These are phyloP conservation scores for Epithele typhae DNA, from an alignment of 768 basidiomycete species.

Conservation along the genomic window DNA sequence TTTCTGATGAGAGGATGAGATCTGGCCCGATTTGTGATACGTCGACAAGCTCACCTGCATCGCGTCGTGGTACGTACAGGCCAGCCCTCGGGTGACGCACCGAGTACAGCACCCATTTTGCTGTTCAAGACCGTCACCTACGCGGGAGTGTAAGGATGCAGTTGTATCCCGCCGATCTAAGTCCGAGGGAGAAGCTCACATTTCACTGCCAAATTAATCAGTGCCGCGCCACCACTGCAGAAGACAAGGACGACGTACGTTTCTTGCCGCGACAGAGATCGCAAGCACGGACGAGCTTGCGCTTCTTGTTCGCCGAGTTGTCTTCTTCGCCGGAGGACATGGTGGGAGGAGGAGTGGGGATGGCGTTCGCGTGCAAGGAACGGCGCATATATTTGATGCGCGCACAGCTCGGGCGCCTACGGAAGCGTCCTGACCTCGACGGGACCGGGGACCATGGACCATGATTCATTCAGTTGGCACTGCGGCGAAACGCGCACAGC, in stretches of 20 bases:
- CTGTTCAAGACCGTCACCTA: background rate
- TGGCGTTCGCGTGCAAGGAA: too few species aligned
- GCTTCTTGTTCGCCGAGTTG: background rate
- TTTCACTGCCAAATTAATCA: background rate
- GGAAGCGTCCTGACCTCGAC: too few species aligned
- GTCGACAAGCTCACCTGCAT: background rate
- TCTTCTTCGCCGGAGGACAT: conserved; percentile 2
- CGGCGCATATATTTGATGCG: too few species aligned
- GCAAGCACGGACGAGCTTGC: conserved; percentile 2
- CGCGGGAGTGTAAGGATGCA: background rate
- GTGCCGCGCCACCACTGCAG: background rate
- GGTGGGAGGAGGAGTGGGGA: too few species aligned
- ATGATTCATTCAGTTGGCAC: too few species aligned
- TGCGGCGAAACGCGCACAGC: too few species aligned
- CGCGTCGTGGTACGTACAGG: background rate
- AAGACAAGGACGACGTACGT: background rate
- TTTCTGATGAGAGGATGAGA: background rate
- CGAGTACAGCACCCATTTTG: background rate
- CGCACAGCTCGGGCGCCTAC: too few species aligned
- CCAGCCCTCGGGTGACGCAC: background rate
- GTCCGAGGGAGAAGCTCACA: too few species aligned
- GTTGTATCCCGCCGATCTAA: too few species aligned
- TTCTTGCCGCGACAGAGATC: conserved; percentile 1
- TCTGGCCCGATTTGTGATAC: background rate
- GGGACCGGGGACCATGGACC: too few species aligned